Evolutionary conservation across 2,329 filamentous ascomycete species (phyloP), one percentile per base, ranked within the genome.

Genomic region (Didymella exigua): DNA sequence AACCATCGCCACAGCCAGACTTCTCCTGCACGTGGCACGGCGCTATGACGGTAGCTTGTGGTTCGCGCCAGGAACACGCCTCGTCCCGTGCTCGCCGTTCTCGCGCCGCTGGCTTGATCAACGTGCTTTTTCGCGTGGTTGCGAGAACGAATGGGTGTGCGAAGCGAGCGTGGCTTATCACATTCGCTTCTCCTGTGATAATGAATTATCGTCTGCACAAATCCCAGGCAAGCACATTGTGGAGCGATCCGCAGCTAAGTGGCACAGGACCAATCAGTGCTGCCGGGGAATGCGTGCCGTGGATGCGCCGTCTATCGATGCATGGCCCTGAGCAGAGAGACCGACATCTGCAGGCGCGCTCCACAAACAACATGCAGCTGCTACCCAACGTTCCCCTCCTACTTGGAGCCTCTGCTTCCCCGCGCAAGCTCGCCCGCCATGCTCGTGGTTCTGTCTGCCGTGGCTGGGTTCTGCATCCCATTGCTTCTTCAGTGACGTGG

Each of bases 401-500:
- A 42, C 16, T 14, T 42, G 30, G 24, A 19, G 19, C 36, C 24
- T 41, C 30, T 41, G n/a, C 47, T 47, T 42, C 46, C 30, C 46
- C 21, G 41, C 36, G 30, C 30, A 19, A 21, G 7, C 33, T 46
- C 27, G 19, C 29, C 52, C 27, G 30, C 41, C 37, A 42, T 37
- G 27, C 13, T 30, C 14, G 40, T 41, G 34, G 7, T 38, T 44
- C 45, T 55, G 46, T 24, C 8, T 24, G 27, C 41, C 6, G 27
- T 33, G 34, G 27, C 27, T 16, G 38, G 40, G 33, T 29, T 33
- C 36, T 46, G 51, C 54, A 48, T 49, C 58, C 63, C 38, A 46
- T 29, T 50, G 42, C 47, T 60, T 43, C 60, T 61, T 31, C 49
- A 58, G 66, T 59, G 58, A 68, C 69, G 63, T 52, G 60, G 58